Evolutionary conservation across 805 yeast genomes (phyloP).

Genomic region (Spencermartinsiella europaea): DNA sequence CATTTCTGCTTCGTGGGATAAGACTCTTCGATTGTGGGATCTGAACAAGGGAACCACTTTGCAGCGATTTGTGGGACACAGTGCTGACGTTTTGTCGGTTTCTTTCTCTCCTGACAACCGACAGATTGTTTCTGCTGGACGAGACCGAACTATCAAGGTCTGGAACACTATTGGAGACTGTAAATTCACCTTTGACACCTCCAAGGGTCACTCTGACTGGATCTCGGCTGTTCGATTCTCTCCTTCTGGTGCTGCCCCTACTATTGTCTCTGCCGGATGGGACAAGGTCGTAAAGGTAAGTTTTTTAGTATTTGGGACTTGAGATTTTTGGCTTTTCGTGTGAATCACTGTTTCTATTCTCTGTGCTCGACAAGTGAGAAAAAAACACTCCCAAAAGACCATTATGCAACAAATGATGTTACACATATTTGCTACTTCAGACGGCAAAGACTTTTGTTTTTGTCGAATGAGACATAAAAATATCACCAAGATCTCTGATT

Average conservation of each 20-base stretch:
- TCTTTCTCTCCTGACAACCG: conserved; percentile 94
- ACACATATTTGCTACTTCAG: conserved; percentile 99
- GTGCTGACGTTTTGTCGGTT: conserved; percentile 94
- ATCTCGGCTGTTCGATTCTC: conserved; percentile 97
- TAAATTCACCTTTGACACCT: conserved; percentile 69
- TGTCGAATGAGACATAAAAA: conserved; percentile 87
- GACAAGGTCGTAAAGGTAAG: conserved; percentile 99
- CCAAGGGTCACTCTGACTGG: conserved; percentile 96
- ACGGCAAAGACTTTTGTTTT: conserved; percentile 46
- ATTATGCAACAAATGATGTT: conserved; percentile 58
- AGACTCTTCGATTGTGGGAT: conserved; percentile 98
- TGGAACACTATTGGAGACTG: conserved; percentile 99
- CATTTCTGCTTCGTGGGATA: conserved; percentile 99
- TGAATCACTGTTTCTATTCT: conserved; percentile 6
- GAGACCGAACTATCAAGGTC: conserved; percentile 98
- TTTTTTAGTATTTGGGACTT: conserved; percentile 36
- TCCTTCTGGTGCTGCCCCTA: conserved; percentile 61
- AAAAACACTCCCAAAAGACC: too few relatives aligned
- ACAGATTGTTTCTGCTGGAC: conserved; percentile 97
- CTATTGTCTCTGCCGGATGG: conserved; percentile 97
- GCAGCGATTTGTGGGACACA: conserved; percentile 97
- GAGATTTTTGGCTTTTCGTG: conserved; percentile 3
- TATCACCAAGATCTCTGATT: conserved; percentile 99
- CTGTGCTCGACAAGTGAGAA: too few relatives aligned
- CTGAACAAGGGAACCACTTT: conserved; percentile 88